phyloP scores from a whole-genome alignment of 1,284 basidiomycete genomes.

The Blastosporella zonata region DNA sequence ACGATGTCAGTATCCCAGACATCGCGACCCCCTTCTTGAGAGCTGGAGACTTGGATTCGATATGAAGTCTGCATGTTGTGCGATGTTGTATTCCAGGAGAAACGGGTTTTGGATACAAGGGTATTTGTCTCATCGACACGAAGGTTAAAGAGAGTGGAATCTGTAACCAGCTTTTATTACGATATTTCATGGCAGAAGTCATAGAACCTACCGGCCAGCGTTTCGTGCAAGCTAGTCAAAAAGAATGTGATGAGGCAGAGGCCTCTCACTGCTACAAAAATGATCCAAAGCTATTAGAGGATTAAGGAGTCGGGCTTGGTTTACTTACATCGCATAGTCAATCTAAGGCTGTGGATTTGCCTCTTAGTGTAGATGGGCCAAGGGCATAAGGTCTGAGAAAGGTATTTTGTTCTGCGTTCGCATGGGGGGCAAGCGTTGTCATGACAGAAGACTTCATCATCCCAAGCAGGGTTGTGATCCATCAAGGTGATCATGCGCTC shows the following conservation, averaged over 20 bases:
- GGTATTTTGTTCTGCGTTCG: background rate
- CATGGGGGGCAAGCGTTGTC: constrained; percentile 9
- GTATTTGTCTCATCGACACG: constrained; percentile 6
- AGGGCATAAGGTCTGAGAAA: constrained; percentile 6
- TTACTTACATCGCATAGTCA: constrained; percentile 13
- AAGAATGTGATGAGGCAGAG: constrained; percentile 11
- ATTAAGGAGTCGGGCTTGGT: background rate
- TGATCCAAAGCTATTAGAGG: background rate
- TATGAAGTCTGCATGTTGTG: constrained; percentile 9
- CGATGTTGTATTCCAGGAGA: constrained; percentile 7
- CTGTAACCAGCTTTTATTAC: background rate
- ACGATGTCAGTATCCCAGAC: constrained; percentile 8
- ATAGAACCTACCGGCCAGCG: constrained; percentile 15
- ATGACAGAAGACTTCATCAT: constrained; percentile 7
- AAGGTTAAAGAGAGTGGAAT: constrained; percentile 15
- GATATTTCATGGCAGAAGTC: background rate
- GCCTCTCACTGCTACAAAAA: constrained; percentile 6
- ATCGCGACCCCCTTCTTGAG: background rate
- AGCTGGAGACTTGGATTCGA: constrained; percentile 6
- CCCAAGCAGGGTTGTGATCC: background rate
- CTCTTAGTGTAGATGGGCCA: background rate
- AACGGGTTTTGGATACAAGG: constrained; percentile 7
- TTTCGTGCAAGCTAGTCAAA: constrained; percentile 10
- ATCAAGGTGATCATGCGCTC: background rate
- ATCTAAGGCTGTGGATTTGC: no score